These are phyloP conservation scores for Neonectria coccinea DNA, from an alignment of 2,329 filamentous ascomycete species.

Conservation along the genomic window DNA sequence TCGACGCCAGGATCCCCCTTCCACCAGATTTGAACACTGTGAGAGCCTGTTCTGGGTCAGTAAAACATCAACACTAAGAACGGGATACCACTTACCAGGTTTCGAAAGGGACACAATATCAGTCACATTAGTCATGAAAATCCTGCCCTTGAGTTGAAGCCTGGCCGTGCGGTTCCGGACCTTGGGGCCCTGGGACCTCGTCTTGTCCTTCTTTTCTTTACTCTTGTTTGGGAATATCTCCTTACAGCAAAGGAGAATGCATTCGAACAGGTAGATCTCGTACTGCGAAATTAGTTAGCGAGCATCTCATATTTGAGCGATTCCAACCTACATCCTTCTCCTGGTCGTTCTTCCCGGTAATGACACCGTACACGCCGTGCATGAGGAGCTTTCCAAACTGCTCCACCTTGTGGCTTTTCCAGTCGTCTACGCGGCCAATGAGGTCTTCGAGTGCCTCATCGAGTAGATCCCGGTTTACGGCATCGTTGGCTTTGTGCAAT, in stretches of 20 bases:
- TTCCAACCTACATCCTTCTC: slow-evolving; percentile 82
- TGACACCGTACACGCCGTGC: slow-evolving; percentile 90
- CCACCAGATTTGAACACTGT: slow-evolving; percentile 98
- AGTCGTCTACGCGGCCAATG: slow-evolving; percentile 87
- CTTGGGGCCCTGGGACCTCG: slow-evolving; percentile 67
- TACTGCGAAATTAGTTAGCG: slow-evolving; percentile 69
- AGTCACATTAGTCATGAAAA: slow-evolving; percentile 99
- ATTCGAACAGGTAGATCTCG: slow-evolving; percentile 97
- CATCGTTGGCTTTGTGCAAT: slow-evolving; percentile 87
- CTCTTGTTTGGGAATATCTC: slow-evolving; percentile 87
- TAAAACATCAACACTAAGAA: slow-evolving; percentile 19
- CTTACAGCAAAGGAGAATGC: slow-evolving; percentile 96
- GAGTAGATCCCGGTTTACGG: slow-evolving; percentile 88
- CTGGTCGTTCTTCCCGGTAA: slow-evolving; percentile 89
- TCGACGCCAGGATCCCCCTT: slow-evolving; percentile 96
- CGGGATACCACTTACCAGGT: slow-evolving; percentile 72
- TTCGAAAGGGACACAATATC: slow-evolving; percentile 90
- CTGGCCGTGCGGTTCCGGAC: slow-evolving; percentile 76
- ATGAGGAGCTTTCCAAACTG: slow-evolving; percentile 91
- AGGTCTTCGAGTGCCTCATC: slow-evolving; percentile 87
- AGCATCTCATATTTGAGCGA: slow-evolving; percentile 42
- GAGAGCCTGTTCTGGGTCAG: slow-evolving; percentile 73
- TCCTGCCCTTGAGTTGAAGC: slow-evolving; percentile 93
- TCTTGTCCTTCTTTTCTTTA: slow-evolving; percentile 81
- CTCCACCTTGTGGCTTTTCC: slow-evolving; percentile 92